These are phyloP conservation scores for Rhizophora apiculata DNA, from an alignment of 345 rosid genomes.

Conservation along the genomic window DNA sequence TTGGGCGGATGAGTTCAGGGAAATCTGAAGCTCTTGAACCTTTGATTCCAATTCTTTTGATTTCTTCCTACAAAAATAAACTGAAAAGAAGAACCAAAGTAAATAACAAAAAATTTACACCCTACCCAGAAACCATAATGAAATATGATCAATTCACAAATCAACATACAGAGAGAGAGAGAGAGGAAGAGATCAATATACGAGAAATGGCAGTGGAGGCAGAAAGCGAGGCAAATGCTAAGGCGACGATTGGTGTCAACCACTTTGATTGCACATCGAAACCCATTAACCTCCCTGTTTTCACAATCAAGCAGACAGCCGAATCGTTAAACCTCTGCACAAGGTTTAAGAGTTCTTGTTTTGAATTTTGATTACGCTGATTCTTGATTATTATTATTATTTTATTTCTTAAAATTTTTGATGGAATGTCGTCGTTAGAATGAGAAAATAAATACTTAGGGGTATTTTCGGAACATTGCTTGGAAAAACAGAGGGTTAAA, in stretches of 20 bases:
- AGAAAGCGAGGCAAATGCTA: conserved; percentile 32
- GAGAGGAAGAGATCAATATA: not conserved
- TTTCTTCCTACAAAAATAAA: conserved; percentile 47
- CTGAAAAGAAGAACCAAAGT: conserved; percentile 23
- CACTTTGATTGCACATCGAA: conserved; percentile 19
- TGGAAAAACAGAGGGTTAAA: too few relatives aligned
- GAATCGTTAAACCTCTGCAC: not conserved
- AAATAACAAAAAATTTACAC: not conserved
- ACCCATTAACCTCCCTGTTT: conserved; percentile 3
- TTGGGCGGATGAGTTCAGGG: conserved; percentile 54
- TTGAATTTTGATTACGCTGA: too few relatives aligned
- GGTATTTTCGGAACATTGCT: too few relatives aligned
- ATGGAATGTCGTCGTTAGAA: too few relatives aligned
- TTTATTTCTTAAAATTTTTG: too few relatives aligned
- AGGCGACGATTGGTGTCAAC: conserved; percentile 15
- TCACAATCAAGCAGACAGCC: not conserved
- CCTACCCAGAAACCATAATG: not conserved
- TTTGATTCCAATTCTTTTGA: conserved; percentile 32
- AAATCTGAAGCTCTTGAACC: conserved; percentile 49
- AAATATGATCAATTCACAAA: not conserved
- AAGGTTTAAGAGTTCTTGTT: too few relatives aligned
- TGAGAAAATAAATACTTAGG: too few relatives aligned
- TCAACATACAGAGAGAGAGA: not conserved
- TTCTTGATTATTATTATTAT: too few relatives aligned
- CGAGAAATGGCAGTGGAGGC: conserved; percentile 37